Conservation (phyloP, 352 stramenopile genomes). For the Pythium dissimile region DNA sequence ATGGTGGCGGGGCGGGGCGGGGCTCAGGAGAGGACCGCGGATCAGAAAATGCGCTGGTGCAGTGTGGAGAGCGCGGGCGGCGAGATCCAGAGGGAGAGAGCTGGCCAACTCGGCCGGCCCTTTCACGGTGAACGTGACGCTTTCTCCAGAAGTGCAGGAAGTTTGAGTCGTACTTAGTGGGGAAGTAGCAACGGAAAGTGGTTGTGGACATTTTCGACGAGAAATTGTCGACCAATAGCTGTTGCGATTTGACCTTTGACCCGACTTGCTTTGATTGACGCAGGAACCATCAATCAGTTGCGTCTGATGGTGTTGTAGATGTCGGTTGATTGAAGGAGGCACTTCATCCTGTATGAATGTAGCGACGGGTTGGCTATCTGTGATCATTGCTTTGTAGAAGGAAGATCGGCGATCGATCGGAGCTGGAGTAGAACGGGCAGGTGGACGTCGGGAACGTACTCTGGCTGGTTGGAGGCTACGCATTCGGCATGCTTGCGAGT, state of each 20-base stretch:
- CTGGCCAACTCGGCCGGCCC: no score
- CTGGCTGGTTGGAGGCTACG: neutral
- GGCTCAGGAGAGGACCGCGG: no score
- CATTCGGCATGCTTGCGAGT: neutral
- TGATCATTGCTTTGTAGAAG: neutral
- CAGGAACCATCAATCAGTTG: no score
- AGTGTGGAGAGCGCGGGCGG: neutral
- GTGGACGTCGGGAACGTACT: conserved; percentile 76
- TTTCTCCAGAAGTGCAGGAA: neutral
- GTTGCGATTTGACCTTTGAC: no score
- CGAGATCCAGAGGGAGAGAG: neutral
- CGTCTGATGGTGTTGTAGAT: no score
- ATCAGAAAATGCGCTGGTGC: no score
- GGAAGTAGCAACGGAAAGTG: conserved; percentile 4
- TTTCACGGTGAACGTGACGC: neutral
- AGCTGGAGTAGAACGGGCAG: conserved; percentile 57
- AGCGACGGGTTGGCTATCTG: neutral
- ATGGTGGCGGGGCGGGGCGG: no score
- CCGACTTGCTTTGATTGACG: no score
- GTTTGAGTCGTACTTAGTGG: conserved; percentile 10
- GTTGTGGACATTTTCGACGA: conserved; percentile 19
- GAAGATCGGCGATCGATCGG: neutral
- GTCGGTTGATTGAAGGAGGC: no score
- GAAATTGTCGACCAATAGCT: neutral
- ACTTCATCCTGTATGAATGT: neutral